Conservation (phyloP, 108 stramenopile species). For the Stephanodiscus minutulus region DNA sequence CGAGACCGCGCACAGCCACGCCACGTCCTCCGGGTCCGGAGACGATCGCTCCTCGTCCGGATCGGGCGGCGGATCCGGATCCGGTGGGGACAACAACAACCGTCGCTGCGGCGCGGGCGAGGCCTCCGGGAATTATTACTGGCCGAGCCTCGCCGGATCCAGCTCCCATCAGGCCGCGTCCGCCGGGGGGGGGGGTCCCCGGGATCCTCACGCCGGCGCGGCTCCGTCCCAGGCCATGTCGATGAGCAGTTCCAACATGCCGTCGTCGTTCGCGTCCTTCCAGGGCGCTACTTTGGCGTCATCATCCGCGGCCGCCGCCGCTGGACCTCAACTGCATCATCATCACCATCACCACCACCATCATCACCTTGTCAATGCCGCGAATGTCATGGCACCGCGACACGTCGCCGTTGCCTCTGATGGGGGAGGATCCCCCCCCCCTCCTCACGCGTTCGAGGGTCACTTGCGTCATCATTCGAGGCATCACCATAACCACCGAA, state of each 20-base stretch:
- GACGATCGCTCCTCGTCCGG: slow-evolving; percentile 22
- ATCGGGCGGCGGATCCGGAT: slow-evolving; percentile 9
- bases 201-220: background rate
- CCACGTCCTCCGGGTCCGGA: slow-evolving; percentile 23
- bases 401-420: slow-evolving; percentile 38
- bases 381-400: slow-evolving; percentile 2
- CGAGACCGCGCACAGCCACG: slow-evolving; percentile 19
- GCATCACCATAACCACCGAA: slow-evolving; percentile 38
- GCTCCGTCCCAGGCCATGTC: background rate
- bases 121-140: slow-evolving; percentile 35
- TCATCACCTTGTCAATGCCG: background rate
- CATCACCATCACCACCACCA: background rate
- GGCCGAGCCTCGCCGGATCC: slow-evolving; percentile 37
- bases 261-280: slow-evolving; percentile 24
- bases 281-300: slow-evolving; percentile 11
- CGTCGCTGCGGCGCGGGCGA: slow-evolving; percentile 20
- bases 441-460: slow-evolving; percentile 12
- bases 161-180: background rate
- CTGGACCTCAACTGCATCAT: slow-evolving; percentile 17
- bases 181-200: too few species aligned
- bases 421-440: slow-evolving; percentile 18
- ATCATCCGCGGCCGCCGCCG: slow-evolving; percentile 16
- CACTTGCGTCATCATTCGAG: slow-evolving; percentile 38
- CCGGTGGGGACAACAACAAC: slow-evolving; percentile 14
- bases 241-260: background rate